Base-by-base conservation (phyloP, 331 rosid species). In the Saraca asoca region DNA sequence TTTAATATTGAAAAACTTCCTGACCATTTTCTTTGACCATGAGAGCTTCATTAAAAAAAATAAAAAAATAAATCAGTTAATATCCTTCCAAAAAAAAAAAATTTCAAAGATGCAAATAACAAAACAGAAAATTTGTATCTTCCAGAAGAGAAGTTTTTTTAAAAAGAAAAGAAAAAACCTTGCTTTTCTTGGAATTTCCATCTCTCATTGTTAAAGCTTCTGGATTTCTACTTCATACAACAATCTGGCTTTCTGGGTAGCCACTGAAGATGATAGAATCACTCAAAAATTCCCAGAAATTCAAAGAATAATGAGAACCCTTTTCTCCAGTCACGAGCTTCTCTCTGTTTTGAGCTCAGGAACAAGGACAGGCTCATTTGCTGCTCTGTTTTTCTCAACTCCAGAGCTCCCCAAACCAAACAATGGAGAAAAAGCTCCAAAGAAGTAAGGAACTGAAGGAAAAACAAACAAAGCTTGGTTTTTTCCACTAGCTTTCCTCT, bases 21-120 rank as follows among this genome's bases (percentile, higher is more conserved):
- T 90, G 76, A 94, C 95, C 97, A 94, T 90, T 85, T 90, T 90
- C 97, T 85, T 94, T 69, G 99, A 86, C 97, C 97, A 94, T 44
- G 97, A 90, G 89, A 94, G 95, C 99, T 94, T 78, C 86, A 78
- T 58, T 78, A 85, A 79, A 59, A 74, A 80, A 55, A 70, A 78
- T 53, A 58, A n/a, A 56, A 42, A 75, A 64, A 83, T 2, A 39
- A 0, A 81, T 78, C 82, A 88, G 81, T 79, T n/a, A 68, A 64
- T 68, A 64, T 51, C 65, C 79, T 55, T 72, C 51, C 52, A 19
- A 53, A 50, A n/a, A n/a, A n/a, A n/a, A n/a, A n/a, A n/a, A n/a
- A n/a, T n/a, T n/a, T n/a, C n/a, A n/a, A n/a, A n/a, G n/a, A n/a
- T n/a, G n/a, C n/a, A n/a, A n/a, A n/a, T n/a, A n/a, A 62, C 46